A percentile compares a stretch with the other conserved stretches of the same genome.
Conservation (phyloP, 495 filamentous ascomycete species). For the Cudoniella acicularis region DNA sequence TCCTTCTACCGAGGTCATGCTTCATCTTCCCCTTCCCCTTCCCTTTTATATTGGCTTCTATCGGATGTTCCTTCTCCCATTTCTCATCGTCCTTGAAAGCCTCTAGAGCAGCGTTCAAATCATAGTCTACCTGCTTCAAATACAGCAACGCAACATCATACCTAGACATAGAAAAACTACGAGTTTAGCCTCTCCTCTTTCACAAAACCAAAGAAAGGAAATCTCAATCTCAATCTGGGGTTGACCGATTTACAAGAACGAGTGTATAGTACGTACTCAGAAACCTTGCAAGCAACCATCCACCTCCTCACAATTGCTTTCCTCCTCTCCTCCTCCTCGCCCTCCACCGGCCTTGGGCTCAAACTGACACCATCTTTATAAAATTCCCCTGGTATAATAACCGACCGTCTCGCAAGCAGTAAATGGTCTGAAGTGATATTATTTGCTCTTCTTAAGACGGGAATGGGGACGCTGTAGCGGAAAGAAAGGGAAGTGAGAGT, state of each 20-base stretch:
- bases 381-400: constrained; percentile 63
- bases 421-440: constrained; percentile 61
- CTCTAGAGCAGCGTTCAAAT: constrained; percentile 57
- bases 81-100: constrained; percentile 61
- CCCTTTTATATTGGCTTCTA: constrained; percentile 36
- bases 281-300: constrained; percentile 67
- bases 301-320: constrained; percentile 64
- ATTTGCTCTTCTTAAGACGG: constrained; percentile 55
- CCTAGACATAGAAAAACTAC: constrained; percentile 30
- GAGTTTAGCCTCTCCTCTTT: neutral
- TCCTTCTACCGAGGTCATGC: constrained; percentile 24
- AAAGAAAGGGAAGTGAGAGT: constrained; percentile 61
- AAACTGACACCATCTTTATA: constrained; percentile 61
- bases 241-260: too few relatives aligned
- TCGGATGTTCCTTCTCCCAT: constrained; percentile 68
- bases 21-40: constrained; percentile 32
- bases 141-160: constrained; percentile 73
- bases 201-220: too few relatives aligned
- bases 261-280: constrained; percentile 46
- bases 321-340: constrained; percentile 62
- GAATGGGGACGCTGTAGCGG: constrained; percentile 58
- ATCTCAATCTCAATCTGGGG: too few relatives aligned
- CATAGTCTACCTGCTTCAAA: constrained; percentile 59
- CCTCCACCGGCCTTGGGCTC: constrained; percentile 61
- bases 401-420: constrained; percentile 57